Evolutionary conservation across 176 grass and related monocot species (phyloP).

Genomic region (Rhynchospora pubera): DNA sequence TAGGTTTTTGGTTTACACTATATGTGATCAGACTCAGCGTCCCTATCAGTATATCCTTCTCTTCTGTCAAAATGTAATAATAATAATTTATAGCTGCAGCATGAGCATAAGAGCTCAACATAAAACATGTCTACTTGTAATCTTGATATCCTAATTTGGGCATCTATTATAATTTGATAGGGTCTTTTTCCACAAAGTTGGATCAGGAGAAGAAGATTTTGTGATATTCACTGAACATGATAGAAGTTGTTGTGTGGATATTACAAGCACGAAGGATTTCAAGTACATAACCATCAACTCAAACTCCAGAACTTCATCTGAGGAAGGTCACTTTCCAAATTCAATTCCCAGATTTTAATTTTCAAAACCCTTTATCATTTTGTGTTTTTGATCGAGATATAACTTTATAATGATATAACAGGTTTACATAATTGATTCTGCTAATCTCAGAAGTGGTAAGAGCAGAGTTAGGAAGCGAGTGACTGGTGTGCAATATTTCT

Average conservation of each 20-base stretch:
- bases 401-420: constrained; percentile 38
- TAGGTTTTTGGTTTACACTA: constrained; percentile 60
- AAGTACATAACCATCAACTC: constrained; percentile 88
- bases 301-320: constrained; percentile 90
- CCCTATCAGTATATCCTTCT: constrained; percentile 61
- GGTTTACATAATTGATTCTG: constrained; percentile 81
- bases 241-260: constrained; percentile 69
- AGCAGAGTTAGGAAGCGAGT: constrained; percentile 62
- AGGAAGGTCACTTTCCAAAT: constrained; percentile 67
- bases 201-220: constrained; percentile 38
- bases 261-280: constrained; percentile 93
- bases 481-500: constrained; percentile 77
- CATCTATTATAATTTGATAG: constrained; percentile 31
- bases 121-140: not conserved
- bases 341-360: not conserved
- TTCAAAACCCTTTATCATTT: constrained; percentile 4
- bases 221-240: constrained; percentile 70
- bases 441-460: constrained; percentile 46
- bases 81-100: not conserved
- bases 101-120: not conserved
- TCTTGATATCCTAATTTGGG: not conserved
- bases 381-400: constrained; percentile 24
- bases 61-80: not conserved
- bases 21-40: constrained; percentile 71
- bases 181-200: constrained; percentile 61